These are phyloP conservation scores for Euphorbia schlechtendalii DNA, from an alignment of 441 rosid species.

Conservation along the genomic window DNA sequence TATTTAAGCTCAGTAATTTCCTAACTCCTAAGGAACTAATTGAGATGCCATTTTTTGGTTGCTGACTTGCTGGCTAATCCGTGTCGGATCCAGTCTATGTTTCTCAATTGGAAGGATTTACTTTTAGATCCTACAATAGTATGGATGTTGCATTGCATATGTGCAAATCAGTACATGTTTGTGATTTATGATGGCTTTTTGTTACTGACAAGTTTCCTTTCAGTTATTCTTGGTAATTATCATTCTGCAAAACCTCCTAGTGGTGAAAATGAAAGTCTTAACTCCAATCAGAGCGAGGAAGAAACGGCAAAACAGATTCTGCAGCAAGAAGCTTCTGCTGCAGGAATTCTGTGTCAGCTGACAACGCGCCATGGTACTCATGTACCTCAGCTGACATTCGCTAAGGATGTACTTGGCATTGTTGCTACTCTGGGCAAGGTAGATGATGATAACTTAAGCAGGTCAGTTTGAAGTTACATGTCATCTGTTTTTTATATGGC, in stretches of 20 bases:
- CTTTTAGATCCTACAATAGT: background rate
- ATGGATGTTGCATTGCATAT: background rate
- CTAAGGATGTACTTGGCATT: constrained; percentile 57
- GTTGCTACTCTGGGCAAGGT: constrained; percentile 80
- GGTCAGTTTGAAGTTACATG: constrained; percentile 39
- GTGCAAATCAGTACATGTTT: no score
- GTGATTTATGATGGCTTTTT: background rate
- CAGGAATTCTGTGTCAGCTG: constrained; percentile 52
- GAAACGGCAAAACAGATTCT: constrained; percentile 51
- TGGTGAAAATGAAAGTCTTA: constrained; percentile 25
- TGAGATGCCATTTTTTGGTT: no score
- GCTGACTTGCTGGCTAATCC: no score
- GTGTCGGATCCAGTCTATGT: background rate
- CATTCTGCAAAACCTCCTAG: constrained; percentile 31
- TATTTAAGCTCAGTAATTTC: no score
- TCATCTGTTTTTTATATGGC: constrained; percentile 6
- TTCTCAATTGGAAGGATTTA: background rate
- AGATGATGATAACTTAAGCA: constrained; percentile 64
- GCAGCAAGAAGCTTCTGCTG: constrained; percentile 53
- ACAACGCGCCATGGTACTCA: constrained; percentile 35
- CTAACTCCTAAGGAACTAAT: no score
- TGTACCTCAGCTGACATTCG: constrained; percentile 32
- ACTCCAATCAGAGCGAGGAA: constrained; percentile 40
- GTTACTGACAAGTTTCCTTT: constrained; percentile 16
- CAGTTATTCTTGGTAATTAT: constrained; percentile 60